Evolutionary conservation across 2,329 filamentous ascomycete species (phyloP).

Genomic region (Ophiognomonia clavigignenti-juglandacearum): DNA sequence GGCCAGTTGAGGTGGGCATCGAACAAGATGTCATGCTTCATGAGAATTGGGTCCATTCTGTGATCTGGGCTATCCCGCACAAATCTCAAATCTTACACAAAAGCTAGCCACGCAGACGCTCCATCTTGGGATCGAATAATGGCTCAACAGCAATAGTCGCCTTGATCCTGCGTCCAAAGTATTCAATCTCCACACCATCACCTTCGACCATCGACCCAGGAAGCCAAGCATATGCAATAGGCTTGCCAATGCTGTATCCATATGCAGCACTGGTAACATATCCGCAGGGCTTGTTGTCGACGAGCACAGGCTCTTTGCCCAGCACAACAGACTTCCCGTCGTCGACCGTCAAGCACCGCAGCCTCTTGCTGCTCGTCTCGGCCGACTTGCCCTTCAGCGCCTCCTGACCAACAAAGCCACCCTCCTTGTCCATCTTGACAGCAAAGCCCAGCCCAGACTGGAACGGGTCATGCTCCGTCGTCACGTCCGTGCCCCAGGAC

Average conservation of each 20-base stretch:
- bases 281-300: slow-evolving; percentile 39
- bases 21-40: too few species aligned
- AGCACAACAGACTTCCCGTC: slow-evolving; percentile 53
- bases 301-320: slow-evolving; percentile 58
- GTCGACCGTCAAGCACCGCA: slow-evolving; percentile 49
- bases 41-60: too few species aligned
- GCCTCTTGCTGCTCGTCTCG: slow-evolving; percentile 26
- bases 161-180: slow-evolving; percentile 49
- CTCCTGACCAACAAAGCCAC: slow-evolving; percentile 43
- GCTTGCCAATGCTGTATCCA: slow-evolving; percentile 53
- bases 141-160: slow-evolving; percentile 51
- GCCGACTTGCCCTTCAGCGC: slow-evolving; percentile 39
- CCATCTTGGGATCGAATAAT: slow-evolving; percentile 31
- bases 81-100: too few species aligned
- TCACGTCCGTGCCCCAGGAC: slow-evolving; percentile 54
- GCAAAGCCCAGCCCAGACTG: slow-evolving; percentile 52
- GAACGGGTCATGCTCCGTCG: slow-evolving; percentile 54
- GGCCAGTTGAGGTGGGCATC: too few species aligned
- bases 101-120: slow-evolving; percentile 5
- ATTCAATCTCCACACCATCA: slow-evolving; percentile 52
- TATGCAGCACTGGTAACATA: slow-evolving; percentile 60
- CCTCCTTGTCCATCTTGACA: slow-evolving; percentile 40
- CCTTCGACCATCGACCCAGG: slow-evolving; percentile 42
- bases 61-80: too few species aligned
- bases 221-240: slow-evolving; percentile 55